These are phyloP conservation scores for Candida michaelii DNA, from an alignment of 805 yeast genomes.

Conservation along the genomic window DNA sequence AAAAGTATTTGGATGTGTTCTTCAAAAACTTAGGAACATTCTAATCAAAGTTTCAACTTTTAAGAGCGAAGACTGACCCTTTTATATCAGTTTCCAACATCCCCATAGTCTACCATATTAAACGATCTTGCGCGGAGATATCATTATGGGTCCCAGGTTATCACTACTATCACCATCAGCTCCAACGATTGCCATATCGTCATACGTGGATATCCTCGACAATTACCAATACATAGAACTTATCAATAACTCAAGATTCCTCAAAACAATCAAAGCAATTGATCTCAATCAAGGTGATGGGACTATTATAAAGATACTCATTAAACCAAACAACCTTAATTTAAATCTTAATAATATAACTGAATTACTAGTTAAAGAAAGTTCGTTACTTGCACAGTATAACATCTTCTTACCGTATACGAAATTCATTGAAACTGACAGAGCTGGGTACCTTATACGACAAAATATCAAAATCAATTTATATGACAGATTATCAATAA, in stretches of 20 bases:
- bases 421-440: slow-evolving; percentile 77
- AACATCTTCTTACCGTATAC: slow-evolving; percentile 72
- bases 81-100: too few relatives aligned
- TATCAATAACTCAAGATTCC: slow-evolving; percentile 76
- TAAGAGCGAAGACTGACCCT: too few relatives aligned
- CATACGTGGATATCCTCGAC: slow-evolving; percentile 79
- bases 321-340: slow-evolving; percentile 47
- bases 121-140: too few relatives aligned
- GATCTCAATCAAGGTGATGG: slow-evolving; percentile 66
- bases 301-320: slow-evolving; percentile 71
- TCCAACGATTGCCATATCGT: slow-evolving; percentile 86
- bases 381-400: slow-evolving; percentile 40
- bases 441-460: slow-evolving; percentile 88
- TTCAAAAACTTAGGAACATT: too few relatives aligned
- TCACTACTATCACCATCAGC: slow-evolving; percentile 88
- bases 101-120: too few relatives aligned
- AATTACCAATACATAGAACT: slow-evolving; percentile 74
- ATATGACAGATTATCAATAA: slow-evolving; percentile 81
- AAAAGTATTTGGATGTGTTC: too few relatives aligned
- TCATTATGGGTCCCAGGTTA: slow-evolving; percentile 78
- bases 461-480: slow-evolving; percentile 76
- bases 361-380: slow-evolving; percentile 34
- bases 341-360: slow-evolving; percentile 26
- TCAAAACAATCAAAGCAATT: slow-evolving; percentile 80
- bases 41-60: too few relatives aligned